phyloP scores from a whole-genome alignment of 768 basidiomycete species.

The Podaxis carcinomalis region DNA sequence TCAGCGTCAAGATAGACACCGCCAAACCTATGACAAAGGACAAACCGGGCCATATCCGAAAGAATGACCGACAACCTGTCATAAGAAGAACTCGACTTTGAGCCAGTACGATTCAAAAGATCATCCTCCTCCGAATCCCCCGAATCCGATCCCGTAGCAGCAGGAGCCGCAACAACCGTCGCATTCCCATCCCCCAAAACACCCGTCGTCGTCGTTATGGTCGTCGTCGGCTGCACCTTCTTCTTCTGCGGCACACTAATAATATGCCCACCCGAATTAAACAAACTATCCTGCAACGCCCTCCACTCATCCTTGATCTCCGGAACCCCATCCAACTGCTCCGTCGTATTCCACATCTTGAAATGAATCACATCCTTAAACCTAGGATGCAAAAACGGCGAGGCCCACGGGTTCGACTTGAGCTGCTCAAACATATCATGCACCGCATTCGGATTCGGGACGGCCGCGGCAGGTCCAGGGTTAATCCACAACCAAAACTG shows the following conservation, averaged over 20 bases:
- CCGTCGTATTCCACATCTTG: conserved; percentile 96
- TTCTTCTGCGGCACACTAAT: conserved; percentile 51
- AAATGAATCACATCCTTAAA: conserved; percentile 89
- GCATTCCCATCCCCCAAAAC: conserved; percentile 31
- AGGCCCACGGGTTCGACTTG: conserved; percentile 82
- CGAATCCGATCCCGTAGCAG: neutral
- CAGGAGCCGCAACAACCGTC: conserved; percentile 38
- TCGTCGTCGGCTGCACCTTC: conserved; percentile 17
- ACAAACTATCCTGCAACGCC: conserved; percentile 61
- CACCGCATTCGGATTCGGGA: conserved; percentile 75
- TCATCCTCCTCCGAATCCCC: conserved; percentile 47
- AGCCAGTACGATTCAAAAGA: conserved; percentile 74
- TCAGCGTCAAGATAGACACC: conserved; percentile 95
- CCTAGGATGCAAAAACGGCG: conserved; percentile 84
- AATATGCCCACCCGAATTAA: conserved; percentile 84
- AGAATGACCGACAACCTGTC: conserved; percentile 90
- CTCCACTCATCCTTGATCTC: conserved; percentile 92
- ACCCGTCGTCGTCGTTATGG: conserved; percentile 16
- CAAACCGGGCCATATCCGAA: conserved; percentile 96
- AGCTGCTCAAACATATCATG: conserved; percentile 81
- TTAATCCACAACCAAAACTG: conserved; percentile 98
- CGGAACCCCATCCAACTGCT: conserved; percentile 82
- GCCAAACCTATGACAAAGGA: conserved; percentile 89
- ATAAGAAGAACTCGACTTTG: conserved; percentile 82
- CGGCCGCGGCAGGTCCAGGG: conserved; percentile 82